phyloP scores from a whole-genome alignment of 129 eudicot species.

The Pulicaria dysenterica region DNA sequence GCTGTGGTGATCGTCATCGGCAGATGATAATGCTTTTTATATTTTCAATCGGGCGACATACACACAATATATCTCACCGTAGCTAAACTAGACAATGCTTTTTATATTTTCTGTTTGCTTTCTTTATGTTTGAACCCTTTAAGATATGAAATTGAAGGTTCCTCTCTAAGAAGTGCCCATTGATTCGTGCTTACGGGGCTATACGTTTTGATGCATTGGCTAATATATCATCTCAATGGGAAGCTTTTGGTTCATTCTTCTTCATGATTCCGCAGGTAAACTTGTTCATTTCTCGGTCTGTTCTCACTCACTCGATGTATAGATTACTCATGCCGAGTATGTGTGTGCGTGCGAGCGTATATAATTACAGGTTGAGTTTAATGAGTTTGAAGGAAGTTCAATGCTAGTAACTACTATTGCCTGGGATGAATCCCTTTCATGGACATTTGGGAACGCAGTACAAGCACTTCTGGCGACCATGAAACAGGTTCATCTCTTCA shows the following conservation, averaged over 20 bases:
- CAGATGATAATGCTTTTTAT: too few relatives aligned
- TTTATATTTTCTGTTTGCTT: background rate
- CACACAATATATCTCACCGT: background rate
- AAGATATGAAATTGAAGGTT: constrained; percentile 51
- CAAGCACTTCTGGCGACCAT: constrained; percentile 67
- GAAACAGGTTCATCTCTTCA: constrained; percentile 51
- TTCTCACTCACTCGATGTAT: constrained; percentile 5
- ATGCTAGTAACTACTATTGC: constrained; percentile 85
- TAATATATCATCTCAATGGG: constrained; percentile 76
- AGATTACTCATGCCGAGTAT: constrained; percentile 26
- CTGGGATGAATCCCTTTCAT: constrained; percentile 82
- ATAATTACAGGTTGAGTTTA: constrained; percentile 79
- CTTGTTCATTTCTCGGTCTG: constrained; percentile 13
- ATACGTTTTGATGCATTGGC: constrained; percentile 90
- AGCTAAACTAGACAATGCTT: background rate
- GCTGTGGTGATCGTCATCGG: too few relatives aligned
- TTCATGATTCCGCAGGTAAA: constrained; percentile 96
- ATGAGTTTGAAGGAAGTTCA: constrained; percentile 94
- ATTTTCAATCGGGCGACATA: background rate
- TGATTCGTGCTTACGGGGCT: constrained; percentile 97
- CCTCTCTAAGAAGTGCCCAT: constrained; percentile 80
- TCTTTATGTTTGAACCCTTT: background rate
- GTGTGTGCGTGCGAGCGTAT: constrained; percentile 6
- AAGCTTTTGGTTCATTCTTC: constrained; percentile 86
- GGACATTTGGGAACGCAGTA: constrained; percentile 61